Percentiles rank a stretch among this genome's conserved stretches.
Conservation (phyloP, 2,329 filamentous ascomycete species). For the Cercospora beticola region DNA sequence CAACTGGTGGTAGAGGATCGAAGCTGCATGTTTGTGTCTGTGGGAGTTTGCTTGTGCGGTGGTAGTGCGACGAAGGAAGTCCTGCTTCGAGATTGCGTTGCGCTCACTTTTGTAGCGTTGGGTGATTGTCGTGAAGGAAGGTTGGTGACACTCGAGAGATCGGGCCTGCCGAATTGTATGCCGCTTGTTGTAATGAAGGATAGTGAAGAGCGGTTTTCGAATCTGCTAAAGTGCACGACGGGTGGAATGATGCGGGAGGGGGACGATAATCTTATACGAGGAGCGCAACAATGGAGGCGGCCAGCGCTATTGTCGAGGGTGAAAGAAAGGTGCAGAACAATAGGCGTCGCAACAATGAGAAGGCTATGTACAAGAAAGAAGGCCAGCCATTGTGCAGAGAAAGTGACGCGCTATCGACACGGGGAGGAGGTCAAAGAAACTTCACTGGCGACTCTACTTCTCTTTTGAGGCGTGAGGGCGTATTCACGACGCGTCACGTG, state of each 20-base stretch:
- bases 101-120: constrained; percentile 13
- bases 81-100: constrained; percentile 20
- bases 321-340: constrained; percentile 18
- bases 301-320: constrained; percentile 21
- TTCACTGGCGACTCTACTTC: constrained; percentile 2
- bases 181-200: constrained; percentile 8
- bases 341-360: constrained; percentile 22
- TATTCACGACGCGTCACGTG: constrained; percentile 7
- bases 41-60: neutral
- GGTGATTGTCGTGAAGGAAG: constrained; percentile 21
- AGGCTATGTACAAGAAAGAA: constrained; percentile 19
- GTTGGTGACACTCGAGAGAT: constrained; percentile 20
- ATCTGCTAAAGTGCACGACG: constrained; percentile 16
- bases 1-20: constrained; percentile 16
- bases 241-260: constrained; percentile 4
- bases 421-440: constrained; percentile 11
- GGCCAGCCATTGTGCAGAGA: constrained; percentile 17
- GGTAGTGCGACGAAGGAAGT: constrained; percentile 17
- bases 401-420: constrained; percentile 16
- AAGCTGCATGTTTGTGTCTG: constrained; percentile 12
- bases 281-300: constrained; percentile 21
- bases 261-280: constrained; percentile 14
- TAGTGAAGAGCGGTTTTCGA: constrained; percentile 3
- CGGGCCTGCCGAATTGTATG: constrained; percentile 22
- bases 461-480: constrained; percentile 4